Conservation (phyloP, 2,329 filamentous ascomycete species). For the Aspergillus brasiliensis region DNA sequence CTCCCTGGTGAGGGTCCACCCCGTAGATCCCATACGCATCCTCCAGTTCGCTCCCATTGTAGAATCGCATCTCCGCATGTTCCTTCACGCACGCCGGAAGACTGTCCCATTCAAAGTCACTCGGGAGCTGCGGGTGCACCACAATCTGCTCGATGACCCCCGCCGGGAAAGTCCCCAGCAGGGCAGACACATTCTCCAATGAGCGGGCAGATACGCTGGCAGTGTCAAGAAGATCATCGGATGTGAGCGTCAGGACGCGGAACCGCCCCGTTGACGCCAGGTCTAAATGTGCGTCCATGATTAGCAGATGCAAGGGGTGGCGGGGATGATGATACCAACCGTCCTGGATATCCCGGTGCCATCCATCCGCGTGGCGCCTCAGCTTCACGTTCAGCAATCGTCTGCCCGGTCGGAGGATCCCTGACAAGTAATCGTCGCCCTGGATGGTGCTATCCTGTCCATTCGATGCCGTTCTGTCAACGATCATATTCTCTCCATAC, state of each 20-base stretch:
- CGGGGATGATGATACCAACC: slow-evolving; percentile 20
- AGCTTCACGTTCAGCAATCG: slow-evolving; percentile 35
- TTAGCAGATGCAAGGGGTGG: not conserved
- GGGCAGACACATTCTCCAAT: slow-evolving; percentile 16
- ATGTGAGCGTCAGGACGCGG: slow-evolving; percentile 35
- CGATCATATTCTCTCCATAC: slow-evolving; percentile 31
- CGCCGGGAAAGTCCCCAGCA: slow-evolving; percentile 24
- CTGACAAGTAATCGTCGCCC: slow-evolving; percentile 33
- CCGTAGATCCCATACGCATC: slow-evolving; percentile 39
- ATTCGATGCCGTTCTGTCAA: slow-evolving; percentile 19
- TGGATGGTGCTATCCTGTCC: slow-evolving; percentile 16
- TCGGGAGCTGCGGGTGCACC: slow-evolving; percentile 28
- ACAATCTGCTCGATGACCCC: slow-evolving; percentile 34
- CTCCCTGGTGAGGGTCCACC: slow-evolving; percentile 29
- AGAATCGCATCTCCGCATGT: slow-evolving; percentile 35
- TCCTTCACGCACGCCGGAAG: slow-evolving; percentile 30
- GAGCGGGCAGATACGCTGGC: slow-evolving; percentile 27
- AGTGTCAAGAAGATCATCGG: slow-evolving; percentile 33
- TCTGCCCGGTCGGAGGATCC: slow-evolving; percentile 35
- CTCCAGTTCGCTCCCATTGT: slow-evolving; percentile 31
- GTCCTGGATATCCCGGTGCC: slow-evolving; percentile 36
- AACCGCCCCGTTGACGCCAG: slow-evolving; percentile 37
- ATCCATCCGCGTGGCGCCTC: slow-evolving; percentile 38
- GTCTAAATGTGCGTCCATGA: slow-evolving; percentile 20
- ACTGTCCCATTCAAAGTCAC: slow-evolving; percentile 32